Conservation (phyloP, 495 filamentous ascomycete genomes). For the Daldinia concentrica region DNA sequence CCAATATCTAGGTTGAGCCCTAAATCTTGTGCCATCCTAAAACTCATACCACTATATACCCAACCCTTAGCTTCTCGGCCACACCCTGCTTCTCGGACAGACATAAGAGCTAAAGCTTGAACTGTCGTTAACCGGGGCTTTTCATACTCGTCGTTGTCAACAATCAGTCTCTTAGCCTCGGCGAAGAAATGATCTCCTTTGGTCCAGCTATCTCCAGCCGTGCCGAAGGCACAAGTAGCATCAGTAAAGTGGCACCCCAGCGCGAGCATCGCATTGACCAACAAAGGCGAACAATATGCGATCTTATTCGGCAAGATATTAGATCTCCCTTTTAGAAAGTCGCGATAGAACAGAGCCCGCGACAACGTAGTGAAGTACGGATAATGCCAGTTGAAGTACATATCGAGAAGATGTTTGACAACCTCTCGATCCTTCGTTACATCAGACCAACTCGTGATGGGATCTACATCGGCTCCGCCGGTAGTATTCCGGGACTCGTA, state of each 20-base stretch:
- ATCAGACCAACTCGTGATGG: conserved; percentile 84
- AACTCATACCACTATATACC: conserved; percentile 98
- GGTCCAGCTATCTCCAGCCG: conserved; percentile 77
- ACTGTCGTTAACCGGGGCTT: conserved; percentile 92
- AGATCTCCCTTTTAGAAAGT: conserved; percentile 75
- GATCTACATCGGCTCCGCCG: conserved; percentile 63
- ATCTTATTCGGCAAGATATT: conserved; percentile 56
- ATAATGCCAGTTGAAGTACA: conserved; percentile 99
- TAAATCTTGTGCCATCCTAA: conserved; percentile 96
- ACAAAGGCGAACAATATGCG: conserved; percentile 84
- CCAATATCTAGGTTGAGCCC: conserved; percentile 89
- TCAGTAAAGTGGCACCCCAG: conserved; percentile 96
- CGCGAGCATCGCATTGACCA: conserved; percentile 97
- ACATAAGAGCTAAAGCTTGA: conserved; percentile 95
- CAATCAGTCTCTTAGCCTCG: conserved; percentile 88
- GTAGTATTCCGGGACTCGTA: conserved; percentile 55
- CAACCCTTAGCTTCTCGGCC: conserved; percentile 94
- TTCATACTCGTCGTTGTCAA: conserved; percentile 93
- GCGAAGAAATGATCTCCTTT: conserved; percentile 97
- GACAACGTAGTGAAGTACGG: conserved; percentile 94
- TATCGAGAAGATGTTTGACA: conserved; percentile 87
- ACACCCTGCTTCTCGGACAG: conserved; percentile 94
- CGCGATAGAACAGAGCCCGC: conserved; percentile 86
- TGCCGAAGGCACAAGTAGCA: conserved; percentile 71
- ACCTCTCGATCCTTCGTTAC: conserved; percentile 83